Evolutionary conservation across 495 filamentous ascomycete genomes (phyloP), one percentile per base, ranked within the genome.

Genomic region (Penicillium ucsense): DNA sequence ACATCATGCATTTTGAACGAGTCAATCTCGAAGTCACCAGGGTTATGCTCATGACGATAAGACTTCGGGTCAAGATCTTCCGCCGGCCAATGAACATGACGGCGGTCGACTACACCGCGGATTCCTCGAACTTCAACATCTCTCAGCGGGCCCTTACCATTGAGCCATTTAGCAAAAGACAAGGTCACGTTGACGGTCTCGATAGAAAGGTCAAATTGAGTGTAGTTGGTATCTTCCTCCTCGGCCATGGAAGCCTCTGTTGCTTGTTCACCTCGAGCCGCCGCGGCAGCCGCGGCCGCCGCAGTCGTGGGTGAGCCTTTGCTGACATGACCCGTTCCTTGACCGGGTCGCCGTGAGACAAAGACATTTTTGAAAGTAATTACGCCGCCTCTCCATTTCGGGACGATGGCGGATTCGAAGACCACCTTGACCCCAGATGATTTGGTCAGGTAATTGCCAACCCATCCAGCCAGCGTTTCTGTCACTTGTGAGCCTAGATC

Each of bases 151-250:
- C 92, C 92, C 67, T 90, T 95, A 27, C 92, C 91, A 56, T 94
- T 96, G 73, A 94, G 88, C 92, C 92, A 98, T 57, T 95, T 95
- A 3, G 87, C 76, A 53, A 98, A 96, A 0, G 92, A 98, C n/a
- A 98, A 65, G 0, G 91, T 96, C 29, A 98, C 94, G 55, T 96
- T 94, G 41, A 98, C 88, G 0, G 87, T 91, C 47, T 94, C 86
- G 43, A 98, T 85, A 0, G 94, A 95, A 9, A 97, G 62, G 56
- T 98, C 92, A 57, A 97, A 98, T 56, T 98, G 92, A 0, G 90
- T 96, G 61, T 96, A 97, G 52, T 97, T 97, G 4, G 83, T 86
- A 61, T 97, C 90, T 55, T 96, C 91, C 45, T 86, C 85, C 47
- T 81, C 78, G 35, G 10, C 35, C 51, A 47, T 40, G 50, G 56